A percentile compares a stretch with the other conserved stretches of the same genome.
Conservation (phyloP, 495 filamentous ascomycete genomes). For the Neurospora intermedia region DNA sequence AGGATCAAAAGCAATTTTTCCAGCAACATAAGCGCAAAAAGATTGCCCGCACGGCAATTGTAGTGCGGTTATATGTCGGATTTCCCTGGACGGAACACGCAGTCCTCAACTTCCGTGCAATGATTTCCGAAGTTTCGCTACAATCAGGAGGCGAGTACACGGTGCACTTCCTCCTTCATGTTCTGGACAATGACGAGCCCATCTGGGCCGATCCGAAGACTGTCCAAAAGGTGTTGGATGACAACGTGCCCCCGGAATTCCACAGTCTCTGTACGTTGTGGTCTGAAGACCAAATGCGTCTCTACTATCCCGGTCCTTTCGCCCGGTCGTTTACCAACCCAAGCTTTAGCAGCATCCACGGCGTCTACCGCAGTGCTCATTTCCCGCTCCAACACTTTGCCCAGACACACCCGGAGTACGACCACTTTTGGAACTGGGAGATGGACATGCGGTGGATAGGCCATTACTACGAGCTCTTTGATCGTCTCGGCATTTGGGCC, state of each 20-base stretch:
- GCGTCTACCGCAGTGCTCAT: constrained; percentile 80
- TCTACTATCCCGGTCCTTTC: constrained; percentile 68
- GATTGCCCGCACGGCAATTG: constrained; percentile 54
- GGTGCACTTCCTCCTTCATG: constrained; percentile 70
- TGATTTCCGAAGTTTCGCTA: constrained; percentile 67
- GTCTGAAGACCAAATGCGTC: constrained; percentile 85
- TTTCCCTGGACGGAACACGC: constrained; percentile 60
- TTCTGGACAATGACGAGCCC: constrained; percentile 52
- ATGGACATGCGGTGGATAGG: constrained; percentile 91
- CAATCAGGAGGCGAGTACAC: constrained; percentile 68
- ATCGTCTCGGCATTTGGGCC: constrained; percentile 63
- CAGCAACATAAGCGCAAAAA: constrained; percentile 20
- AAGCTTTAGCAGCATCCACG: constrained; percentile 58
- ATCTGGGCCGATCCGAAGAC: constrained; percentile 51
- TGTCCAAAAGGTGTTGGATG: constrained; percentile 48
- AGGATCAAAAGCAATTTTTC: background rate
- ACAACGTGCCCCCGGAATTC: constrained; percentile 80
- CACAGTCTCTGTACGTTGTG: constrained; percentile 77
- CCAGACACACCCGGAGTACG: constrained; percentile 80
- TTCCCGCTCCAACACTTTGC: constrained; percentile 91
- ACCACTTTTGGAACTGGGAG: constrained; percentile 97
- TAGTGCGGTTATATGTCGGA: constrained; percentile 61
- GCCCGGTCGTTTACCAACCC: constrained; percentile 54
- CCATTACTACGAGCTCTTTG: constrained; percentile 88
- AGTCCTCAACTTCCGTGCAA: constrained; percentile 61